Conservation (phyloP, 2,329 filamentous ascomycete species). For the Colletotrichum somersetense region DNA sequence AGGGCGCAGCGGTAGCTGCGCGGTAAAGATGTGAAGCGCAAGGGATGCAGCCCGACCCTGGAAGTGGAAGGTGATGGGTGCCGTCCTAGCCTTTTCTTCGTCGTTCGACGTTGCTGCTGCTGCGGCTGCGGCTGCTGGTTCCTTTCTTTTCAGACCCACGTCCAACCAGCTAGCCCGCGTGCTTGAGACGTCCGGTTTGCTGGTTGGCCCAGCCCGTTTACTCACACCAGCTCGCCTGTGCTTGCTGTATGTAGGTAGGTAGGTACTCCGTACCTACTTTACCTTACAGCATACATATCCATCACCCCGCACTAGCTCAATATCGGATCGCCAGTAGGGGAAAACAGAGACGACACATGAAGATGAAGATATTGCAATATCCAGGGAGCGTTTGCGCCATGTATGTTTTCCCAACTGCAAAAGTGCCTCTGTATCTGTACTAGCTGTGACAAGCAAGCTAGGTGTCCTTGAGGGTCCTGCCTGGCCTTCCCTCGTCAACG, state of each 20-base stretch:
- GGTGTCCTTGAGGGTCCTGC: background rate
- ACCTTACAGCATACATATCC: background rate
- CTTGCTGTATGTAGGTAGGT: background rate
- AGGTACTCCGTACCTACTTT: background rate
- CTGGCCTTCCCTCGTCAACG: background rate
- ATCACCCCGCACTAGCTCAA: background rate
- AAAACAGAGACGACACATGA: background rate
- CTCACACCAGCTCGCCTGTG: constrained; percentile 8
- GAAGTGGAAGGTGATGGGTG: background rate
- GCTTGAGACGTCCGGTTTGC: constrained; percentile 15
- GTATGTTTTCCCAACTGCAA: background rate
- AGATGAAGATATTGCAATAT: background rate
- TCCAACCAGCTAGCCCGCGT: constrained; percentile 33
- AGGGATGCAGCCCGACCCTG: constrained; percentile 35
- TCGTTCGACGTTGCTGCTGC: background rate
- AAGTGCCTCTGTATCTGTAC: constrained; percentile 2
- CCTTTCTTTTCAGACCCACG: background rate
- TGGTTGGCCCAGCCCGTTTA: constrained; percentile 36
- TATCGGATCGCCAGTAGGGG: background rate
- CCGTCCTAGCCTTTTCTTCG: background rate
- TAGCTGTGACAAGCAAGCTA: background rate
- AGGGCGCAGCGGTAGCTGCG: constrained; percentile 39
- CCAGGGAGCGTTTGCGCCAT: background rate
- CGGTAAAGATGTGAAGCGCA: constrained; percentile 41
- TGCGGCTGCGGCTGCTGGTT: background rate